Base-by-base conservation (phyloP, 306 rosid species). In the Quercus bicolor region DNA sequence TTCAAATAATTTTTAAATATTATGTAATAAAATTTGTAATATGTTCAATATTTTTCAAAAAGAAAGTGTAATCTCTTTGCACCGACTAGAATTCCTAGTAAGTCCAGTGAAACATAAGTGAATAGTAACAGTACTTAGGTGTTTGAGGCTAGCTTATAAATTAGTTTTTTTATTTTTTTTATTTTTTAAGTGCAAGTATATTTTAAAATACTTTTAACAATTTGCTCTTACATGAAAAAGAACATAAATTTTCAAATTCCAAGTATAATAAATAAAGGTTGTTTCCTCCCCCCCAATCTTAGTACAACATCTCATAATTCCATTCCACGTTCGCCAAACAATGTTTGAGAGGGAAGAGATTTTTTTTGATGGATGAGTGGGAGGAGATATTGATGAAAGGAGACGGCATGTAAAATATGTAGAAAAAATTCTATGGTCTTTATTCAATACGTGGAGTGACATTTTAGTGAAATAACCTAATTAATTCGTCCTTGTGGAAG, bases 401-500 rank as follows among this genome's bases (percentile, higher is more conserved):
- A 31, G 71, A 66, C 51, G 9, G 8, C 5, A 33, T 31, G 34
- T 66, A 0, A 33, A 33, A 66, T 18, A 28, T 34, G 52, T 2
- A 68, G 45, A 40, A 8, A 68, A 33, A 60, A 62, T 70, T 75
- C 79, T 52, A 15, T 68, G 61, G 60, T 59, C 14, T 56, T 28
- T 62, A 73, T 68, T 68, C 37, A 34, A 4, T 18, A 33, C 51
- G 2, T 34, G 52, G 21, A 19, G 15, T 19, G 72, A 56, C 62
- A 19, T 78, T 5, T 56, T 57, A 8, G 43, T 57, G 82, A 80
- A 66, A 61, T 62, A 70, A 80, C 76, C 77, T 61, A 64, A 54
- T 74, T 51, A 64, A 54, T 74, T 74, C 66, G 83, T 81, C 81
- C 31, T 77, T 52, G 2, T 57, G 29, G 77, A 70, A 2, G 70